A percentile compares a stretch with the other conserved stretches of the same genome.
Conservation (phyloP, 495 filamentous ascomycete species). For the Evernia prunastri region DNA sequence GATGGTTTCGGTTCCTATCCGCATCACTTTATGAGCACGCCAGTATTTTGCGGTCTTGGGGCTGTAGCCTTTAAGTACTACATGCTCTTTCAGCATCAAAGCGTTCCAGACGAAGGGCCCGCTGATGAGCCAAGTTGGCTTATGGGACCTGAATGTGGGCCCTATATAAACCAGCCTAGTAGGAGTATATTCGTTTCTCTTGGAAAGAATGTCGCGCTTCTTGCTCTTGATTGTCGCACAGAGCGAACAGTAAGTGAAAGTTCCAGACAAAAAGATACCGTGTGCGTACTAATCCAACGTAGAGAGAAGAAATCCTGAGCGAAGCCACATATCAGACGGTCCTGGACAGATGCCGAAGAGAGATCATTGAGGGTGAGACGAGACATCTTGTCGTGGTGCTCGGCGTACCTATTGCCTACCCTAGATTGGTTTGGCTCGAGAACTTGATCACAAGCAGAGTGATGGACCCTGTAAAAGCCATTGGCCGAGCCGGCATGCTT, state of each 20-base stretch:
- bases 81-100: slow-evolving; percentile 96
- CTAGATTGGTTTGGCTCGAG: slow-evolving; percentile 70
- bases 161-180: slow-evolving; percentile 82
- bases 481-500: slow-evolving; percentile 75
- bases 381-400: slow-evolving; percentile 85
- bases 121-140: slow-evolving; percentile 86
- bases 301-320: slow-evolving; percentile 70
- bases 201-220: slow-evolving; percentile 68
- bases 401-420: slow-evolving; percentile 87
- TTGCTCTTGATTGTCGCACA: slow-evolving; percentile 86
- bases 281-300: slow-evolving; percentile 27
- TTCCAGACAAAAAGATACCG: background rate
- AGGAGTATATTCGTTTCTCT: slow-evolving; percentile 81
- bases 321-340: slow-evolving; percentile 75
- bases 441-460: slow-evolving; percentile 71
- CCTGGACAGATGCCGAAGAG: slow-evolving; percentile 73
- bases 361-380: slow-evolving; percentile 75
- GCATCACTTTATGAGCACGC: slow-evolving; percentile 83
- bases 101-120: slow-evolving; percentile 67
- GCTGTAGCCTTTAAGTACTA: slow-evolving; percentile 96
- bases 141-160: slow-evolving; percentile 69
- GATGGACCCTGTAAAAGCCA: slow-evolving; percentile 80
- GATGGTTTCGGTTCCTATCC: slow-evolving; percentile 95
- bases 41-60: slow-evolving; percentile 83
- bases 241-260: slow-evolving; percentile 59